Percentiles rank a stretch among this genome's conserved stretches.
Conservation (phyloP, 306 rosid genomes). For the Dicorynia guianensis region DNA sequence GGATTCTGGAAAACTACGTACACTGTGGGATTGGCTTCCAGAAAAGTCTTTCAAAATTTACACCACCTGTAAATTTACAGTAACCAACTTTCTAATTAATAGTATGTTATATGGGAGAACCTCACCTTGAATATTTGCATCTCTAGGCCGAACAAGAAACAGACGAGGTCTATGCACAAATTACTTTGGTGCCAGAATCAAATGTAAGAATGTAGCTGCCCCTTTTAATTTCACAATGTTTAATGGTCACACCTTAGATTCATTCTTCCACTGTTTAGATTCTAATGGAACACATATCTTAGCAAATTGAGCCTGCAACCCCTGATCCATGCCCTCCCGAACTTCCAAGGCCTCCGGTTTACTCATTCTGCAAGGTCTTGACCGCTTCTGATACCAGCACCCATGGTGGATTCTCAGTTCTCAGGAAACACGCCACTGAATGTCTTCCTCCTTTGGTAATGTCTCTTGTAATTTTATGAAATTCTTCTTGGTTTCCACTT, state of each 20-base stretch:
- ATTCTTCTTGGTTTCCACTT: constrained; percentile 11
- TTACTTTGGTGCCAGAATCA: constrained; percentile 77
- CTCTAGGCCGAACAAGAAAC: constrained; percentile 93
- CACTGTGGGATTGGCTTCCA: constrained; percentile 1
- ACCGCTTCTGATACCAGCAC: constrained; percentile 98
- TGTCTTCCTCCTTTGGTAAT: constrained; percentile 92
- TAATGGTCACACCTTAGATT: constrained; percentile 45
- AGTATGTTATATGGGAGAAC: neutral
- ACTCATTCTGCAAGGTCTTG: constrained; percentile 81
- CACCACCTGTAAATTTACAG: neutral
- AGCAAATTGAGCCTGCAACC: constrained; percentile 71
- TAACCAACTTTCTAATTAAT: neutral
- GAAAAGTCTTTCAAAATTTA: constrained; percentile 8
- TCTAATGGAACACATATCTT: constrained; percentile 43
- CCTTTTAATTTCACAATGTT: constrained; percentile 39
- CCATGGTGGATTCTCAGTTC: constrained; percentile 97
- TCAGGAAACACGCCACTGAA: constrained; percentile 91
- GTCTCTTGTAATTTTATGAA: neutral
- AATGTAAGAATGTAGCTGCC: constrained; percentile 60
- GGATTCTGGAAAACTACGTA: constrained; percentile 3
- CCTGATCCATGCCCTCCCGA: constrained; percentile 60
- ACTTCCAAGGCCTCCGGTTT: constrained; percentile 54
- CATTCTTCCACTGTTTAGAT: constrained; percentile 22
- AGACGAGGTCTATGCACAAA: constrained; percentile 88
- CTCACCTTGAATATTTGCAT: constrained; percentile 44